These are phyloP conservation scores for Harringtonia aguacate DNA, from an alignment of 2,329 filamentous ascomycete genomes.

Conservation along the genomic window DNA sequence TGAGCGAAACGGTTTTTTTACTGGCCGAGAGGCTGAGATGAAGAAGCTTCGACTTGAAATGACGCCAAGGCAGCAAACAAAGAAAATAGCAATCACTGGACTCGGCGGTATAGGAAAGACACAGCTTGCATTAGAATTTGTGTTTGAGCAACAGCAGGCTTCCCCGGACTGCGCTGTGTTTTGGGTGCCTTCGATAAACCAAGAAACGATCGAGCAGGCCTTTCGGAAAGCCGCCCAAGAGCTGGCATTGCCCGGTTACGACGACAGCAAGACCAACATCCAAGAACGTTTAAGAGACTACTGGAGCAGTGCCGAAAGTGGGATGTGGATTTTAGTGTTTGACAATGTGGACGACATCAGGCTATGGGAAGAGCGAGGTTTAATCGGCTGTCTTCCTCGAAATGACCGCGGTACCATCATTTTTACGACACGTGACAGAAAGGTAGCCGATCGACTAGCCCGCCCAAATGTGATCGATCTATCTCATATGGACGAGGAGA, in stretches of 20 bases:
- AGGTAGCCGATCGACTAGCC: slow-evolving; percentile 6
- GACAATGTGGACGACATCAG: slow-evolving; percentile 31
- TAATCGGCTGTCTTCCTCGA: slow-evolving; percentile 5
- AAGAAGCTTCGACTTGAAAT: slow-evolving; percentile 9
- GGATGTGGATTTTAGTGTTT: slow-evolving; percentile 30
- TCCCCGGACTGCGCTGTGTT: slow-evolving; percentile 24
- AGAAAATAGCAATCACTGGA: slow-evolving; percentile 16
- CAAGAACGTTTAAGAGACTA: slow-evolving; percentile 22
- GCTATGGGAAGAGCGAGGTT: slow-evolving; percentile 14
- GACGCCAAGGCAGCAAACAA: slow-evolving; percentile 14
- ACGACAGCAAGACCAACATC: slow-evolving; percentile 23
- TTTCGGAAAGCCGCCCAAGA: slow-evolving; percentile 22
- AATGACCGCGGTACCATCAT: slow-evolving; percentile 1
- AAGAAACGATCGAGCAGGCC: slow-evolving; percentile 20
- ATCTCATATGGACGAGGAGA: slow-evolving; percentile 12
- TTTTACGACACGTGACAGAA: slow-evolving; percentile 16
- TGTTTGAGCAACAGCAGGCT: slow-evolving; percentile 16
- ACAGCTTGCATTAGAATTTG: slow-evolving; percentile 24
- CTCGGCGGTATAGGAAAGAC: slow-evolving; percentile 24
- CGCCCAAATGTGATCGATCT: slow-evolving; percentile 13
- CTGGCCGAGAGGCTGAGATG: slow-evolving; percentile 14
- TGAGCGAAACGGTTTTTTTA: slow-evolving; percentile 15
- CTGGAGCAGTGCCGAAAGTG: slow-evolving; percentile 16
- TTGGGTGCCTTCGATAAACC: slow-evolving; percentile 24
- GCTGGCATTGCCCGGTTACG: slow-evolving; percentile 17